A percentile compares a stretch with the other conserved stretches of the same genome.
These are phyloP conservation scores for Penicillium paneum DNA, from an alignment of 2,329 filamentous ascomycete species.

Conservation along the genomic window DNA sequence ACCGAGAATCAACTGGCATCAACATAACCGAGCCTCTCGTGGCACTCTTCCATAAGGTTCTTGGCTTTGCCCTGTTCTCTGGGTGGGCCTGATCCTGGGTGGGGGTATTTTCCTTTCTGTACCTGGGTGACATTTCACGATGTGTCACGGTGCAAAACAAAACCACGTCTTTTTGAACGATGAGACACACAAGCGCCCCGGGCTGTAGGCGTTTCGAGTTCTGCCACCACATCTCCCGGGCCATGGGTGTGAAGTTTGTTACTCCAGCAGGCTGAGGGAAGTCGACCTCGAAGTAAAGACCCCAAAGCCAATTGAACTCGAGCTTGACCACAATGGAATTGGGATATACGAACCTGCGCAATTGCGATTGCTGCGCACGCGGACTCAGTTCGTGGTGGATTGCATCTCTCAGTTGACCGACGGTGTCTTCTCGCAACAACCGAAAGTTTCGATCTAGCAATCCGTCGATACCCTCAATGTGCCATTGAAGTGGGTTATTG, in stretches of 20 bases:
- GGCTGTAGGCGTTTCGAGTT: conserved; percentile 30
- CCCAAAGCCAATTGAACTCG: conserved; percentile 16
- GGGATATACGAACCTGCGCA: conserved; percentile 14
- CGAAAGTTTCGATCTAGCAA: conserved; percentile 39
- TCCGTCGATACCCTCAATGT: conserved; percentile 25
- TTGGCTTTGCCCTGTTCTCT: neutral
- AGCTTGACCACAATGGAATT: conserved; percentile 8
- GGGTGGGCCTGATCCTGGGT: neutral
- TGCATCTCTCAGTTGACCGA: conserved; percentile 33
- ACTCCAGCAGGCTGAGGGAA: conserved; percentile 27
- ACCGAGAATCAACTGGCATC: conserved; percentile 27
- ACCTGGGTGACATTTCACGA: conserved; percentile 10
- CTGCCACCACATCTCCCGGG: conserved; percentile 30
- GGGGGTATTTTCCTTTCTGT: neutral
- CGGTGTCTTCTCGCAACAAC: conserved; percentile 37
- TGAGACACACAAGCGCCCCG: conserved; percentile 30
- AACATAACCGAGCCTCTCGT: conserved; percentile 29
- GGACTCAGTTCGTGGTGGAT: conserved; percentile 20
- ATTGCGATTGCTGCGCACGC: conserved; percentile 1
- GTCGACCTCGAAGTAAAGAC: conserved; percentile 21
- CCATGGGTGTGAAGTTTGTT: neutral
- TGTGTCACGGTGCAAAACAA: conserved; percentile 27
- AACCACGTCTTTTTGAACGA: conserved; percentile 14
- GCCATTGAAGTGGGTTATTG: conserved; percentile 30
- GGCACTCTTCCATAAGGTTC: conserved; percentile 26